phyloP scores from a whole-genome alignment of 2,329 filamentous ascomycete genomes.

The Fusarium scirpi region DNA sequence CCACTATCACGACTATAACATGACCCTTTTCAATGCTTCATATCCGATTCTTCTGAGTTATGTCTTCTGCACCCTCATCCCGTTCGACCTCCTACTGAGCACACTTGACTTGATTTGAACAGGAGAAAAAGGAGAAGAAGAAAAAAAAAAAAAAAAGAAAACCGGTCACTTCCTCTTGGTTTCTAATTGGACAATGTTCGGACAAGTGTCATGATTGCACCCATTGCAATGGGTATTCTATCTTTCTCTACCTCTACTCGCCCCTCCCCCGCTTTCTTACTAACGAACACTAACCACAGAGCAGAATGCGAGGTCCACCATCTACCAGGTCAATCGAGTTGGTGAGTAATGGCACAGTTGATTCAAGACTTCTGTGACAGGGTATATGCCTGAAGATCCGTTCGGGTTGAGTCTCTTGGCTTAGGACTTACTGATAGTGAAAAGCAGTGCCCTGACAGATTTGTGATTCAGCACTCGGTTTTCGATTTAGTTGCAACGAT shows the following conservation, averaged over 20 bases:
- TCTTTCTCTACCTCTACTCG: slow-evolving; percentile 31
- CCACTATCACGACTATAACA: slow-evolving; percentile 31
- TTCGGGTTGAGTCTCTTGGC: slow-evolving; percentile 6
- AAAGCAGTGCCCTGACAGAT: not conserved
- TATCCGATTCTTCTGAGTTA: slow-evolving; percentile 3
- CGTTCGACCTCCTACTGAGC: not conserved
- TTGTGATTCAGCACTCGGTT: not conserved
- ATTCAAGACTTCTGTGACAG: slow-evolving; percentile 29
- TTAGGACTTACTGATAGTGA: slow-evolving; percentile 3
- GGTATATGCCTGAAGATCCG: slow-evolving; percentile 15
- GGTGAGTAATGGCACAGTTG: slow-evolving; percentile 16
- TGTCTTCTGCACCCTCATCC: not conserved
- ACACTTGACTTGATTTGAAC: slow-evolving; percentile 10
- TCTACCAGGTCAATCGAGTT: slow-evolving; percentile 29
- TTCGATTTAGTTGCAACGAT: not conserved
- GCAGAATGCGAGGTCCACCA: slow-evolving; percentile 37
- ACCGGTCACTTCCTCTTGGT: slow-evolving; percentile 4
- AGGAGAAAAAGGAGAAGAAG: not conserved
- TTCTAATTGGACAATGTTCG: slow-evolving; percentile 28
- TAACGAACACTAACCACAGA: slow-evolving; percentile 30
- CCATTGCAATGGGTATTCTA: slow-evolving; percentile 19
- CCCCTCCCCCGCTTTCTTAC: slow-evolving; percentile 39
- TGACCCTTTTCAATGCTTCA: slow-evolving; percentile 23
- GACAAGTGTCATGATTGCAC: slow-evolving; percentile 32
- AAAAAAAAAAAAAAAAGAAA: not conserved